phyloP scores from a whole-genome alignment of 2,329 filamentous ascomycete genomes.

The Byssothecium circinans region DNA sequence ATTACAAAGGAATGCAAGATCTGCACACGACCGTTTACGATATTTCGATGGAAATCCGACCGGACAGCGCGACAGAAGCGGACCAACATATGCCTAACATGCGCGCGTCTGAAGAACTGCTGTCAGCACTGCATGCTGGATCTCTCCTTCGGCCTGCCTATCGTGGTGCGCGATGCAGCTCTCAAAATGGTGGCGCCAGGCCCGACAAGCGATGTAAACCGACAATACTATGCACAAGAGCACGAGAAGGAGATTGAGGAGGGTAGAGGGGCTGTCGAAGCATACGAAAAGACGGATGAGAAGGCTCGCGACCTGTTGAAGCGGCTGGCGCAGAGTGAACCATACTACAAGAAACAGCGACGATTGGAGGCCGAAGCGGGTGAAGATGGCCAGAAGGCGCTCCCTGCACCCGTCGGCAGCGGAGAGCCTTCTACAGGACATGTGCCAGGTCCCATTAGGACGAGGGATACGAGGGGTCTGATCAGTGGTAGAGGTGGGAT shows the following conservation, averaged over 20 bases:
- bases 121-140: slow-evolving; percentile 99
- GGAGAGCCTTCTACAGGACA: slow-evolving; percentile 39
- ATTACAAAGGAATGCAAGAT: slow-evolving; percentile 56
- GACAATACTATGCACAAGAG: slow-evolving; percentile 97
- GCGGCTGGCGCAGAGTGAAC: slow-evolving; percentile 85
- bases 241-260: slow-evolving; percentile 96
- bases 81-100: slow-evolving; percentile 94
- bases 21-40: slow-evolving; percentile 92
- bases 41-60: slow-evolving; percentile 93
- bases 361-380: slow-evolving; percentile 64
- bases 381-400: slow-evolving; percentile 46
- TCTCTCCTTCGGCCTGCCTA: slow-evolving; percentile 90
- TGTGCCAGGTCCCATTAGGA: slow-evolving; percentile 74
- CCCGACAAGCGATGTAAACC: slow-evolving; percentile 87
- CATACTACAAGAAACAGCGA: slow-evolving; percentile 89
- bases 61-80: slow-evolving; percentile 89
- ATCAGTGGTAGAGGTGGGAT: slow-evolving; percentile 40
- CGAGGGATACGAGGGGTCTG: slow-evolving; percentile 58
- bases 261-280: slow-evolving; percentile 76
- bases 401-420: slow-evolving; percentile 42
- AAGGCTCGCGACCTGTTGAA: slow-evolving; percentile 88
- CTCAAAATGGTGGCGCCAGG: slow-evolving; percentile 97
- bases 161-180: slow-evolving; percentile 91
- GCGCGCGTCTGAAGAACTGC: slow-evolving; percentile 96
- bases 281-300: slow-evolving; percentile 95